phyloP scores from a whole-genome alignment of 148 eudicot genomes.

The Mesembryanthemum crystallinum region DNA sequence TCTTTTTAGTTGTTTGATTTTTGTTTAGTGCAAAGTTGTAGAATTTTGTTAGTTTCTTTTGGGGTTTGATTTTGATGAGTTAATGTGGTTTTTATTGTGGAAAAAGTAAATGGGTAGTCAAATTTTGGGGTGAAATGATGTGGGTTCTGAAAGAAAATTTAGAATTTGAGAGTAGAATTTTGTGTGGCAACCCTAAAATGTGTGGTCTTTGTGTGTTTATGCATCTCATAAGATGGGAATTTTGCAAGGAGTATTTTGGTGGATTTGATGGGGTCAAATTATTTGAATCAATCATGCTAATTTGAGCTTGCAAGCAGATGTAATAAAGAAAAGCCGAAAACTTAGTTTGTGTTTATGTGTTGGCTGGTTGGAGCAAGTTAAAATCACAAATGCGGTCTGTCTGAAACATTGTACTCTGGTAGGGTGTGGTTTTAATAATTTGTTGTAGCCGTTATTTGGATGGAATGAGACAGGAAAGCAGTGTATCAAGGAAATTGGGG shows the following conservation, averaged over 20 bases:
- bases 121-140: not conserved
- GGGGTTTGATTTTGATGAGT: not conserved
- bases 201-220: not conserved
- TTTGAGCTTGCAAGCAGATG: not conserved
- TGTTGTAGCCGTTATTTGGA: too few relatives aligned
- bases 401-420: too few relatives aligned
- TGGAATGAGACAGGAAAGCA: too few relatives aligned
- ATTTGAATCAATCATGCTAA: not conserved
- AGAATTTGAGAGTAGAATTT: not conserved
- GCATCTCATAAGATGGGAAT: not conserved
- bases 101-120: not conserved
- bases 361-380: not conserved
- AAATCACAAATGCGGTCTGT: not conserved
- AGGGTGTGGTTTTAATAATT: too few relatives aligned
- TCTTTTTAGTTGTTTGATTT: not conserved
- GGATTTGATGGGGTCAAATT: too few relatives aligned
- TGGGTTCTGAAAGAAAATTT: not conserved
- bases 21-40: not conserved
- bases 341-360: not conserved
- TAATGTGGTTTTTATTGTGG: not conserved
- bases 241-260: not conserved
- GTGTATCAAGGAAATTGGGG: too few relatives aligned
- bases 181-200: not conserved
- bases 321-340: not conserved
- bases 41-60: not conserved